Percentiles rank a stretch among this genome's conserved stretches.
Evolutionary conservation across 108 stramenopile genomes (phyloP).

Genomic region (Nannochloropsis granulata): DNA sequence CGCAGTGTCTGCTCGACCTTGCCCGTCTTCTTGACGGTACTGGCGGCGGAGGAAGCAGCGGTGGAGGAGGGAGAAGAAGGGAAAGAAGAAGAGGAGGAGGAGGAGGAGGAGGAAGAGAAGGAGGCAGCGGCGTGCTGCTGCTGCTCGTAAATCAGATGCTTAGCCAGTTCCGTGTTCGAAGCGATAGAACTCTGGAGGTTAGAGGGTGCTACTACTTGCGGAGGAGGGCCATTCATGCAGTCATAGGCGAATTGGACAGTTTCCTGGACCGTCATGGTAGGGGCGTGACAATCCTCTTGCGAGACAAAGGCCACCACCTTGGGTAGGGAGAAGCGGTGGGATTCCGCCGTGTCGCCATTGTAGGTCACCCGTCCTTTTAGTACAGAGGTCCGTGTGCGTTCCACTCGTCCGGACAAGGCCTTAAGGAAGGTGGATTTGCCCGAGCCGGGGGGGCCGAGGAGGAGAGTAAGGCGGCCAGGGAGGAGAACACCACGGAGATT

Average conservation of each 20-base stretch:
- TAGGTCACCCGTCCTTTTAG: conserved; percentile 9
- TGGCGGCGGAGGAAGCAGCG: not conserved
- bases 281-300: conserved; percentile 51
- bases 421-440: conserved; percentile 19
- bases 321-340: conserved; percentile 15
- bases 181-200: not conserved
- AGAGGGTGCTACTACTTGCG: not conserved
- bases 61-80: not conserved
- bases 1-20: conserved; percentile 41
- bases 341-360: conserved; percentile 19
- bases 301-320: conserved; percentile 29
- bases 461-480: conserved; percentile 57
- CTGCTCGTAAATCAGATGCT: not conserved
- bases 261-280: conserved; percentile 56
- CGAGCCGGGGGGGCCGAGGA: conserved; percentile 48
- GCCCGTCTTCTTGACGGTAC: not conserved
- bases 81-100: not conserved
- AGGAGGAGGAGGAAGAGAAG: not conserved
- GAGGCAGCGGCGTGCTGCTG: not conserved
- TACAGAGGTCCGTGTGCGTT: conserved; percentile 1
- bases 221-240: conserved; percentile 40
- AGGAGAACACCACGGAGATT: conserved; percentile 47
- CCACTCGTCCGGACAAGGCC: conserved; percentile 18
- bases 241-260: conserved; percentile 56
- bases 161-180: not conserved